Evolutionary conservation across 2,329 filamentous ascomycete species (phyloP), one percentile per base, ranked within the genome.

Genomic region (Bipolaris bicolor): DNA sequence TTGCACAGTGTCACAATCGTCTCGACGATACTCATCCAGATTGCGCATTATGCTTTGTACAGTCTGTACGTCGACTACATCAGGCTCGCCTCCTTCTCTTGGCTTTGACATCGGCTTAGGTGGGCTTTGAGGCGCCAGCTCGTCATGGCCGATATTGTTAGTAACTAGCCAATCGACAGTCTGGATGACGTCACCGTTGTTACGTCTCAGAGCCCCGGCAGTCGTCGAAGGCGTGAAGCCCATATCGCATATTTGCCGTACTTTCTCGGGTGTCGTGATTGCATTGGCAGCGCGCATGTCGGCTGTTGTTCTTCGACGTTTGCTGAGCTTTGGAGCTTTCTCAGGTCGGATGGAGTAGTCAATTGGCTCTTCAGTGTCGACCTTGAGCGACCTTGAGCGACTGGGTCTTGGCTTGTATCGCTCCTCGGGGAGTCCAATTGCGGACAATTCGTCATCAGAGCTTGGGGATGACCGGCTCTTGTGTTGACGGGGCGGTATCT

Each of bases 341-440:
- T 76, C 70, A 18, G 70, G 69, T 34, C 52, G 66, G 20, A 70
- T 34, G 2, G 72, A 75, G 33, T 71, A 73, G 50, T 76, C 70
- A 18, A 72, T 61, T 2, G 65, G 44, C 18, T 71, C 62, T 36
- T 67, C 57, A 4, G 52, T 39, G 26, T 51, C 52, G 20, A 66
- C 26, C 22, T 63, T 72, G 7, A 64, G 55, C n/a, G 75, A 77
- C 36, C 75, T 66, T 22, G 75, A 76, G 11, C 74, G 73, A 52
- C 69, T 76, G 10, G 74, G 74, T 9, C 72, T 70, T 31, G 75
- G 73, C 34, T 73, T 72, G 49, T 76, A 77, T 49, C 69, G 62
- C 56, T 77, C 73, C 60, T 63, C 62, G n/a, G 66, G 69, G 7
- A 74, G 41, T 7, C 62, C 68, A 13, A 72, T 64, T 5, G 49